These are phyloP conservation scores for Gremmenia infestans DNA, from an alignment of 2,329 filamentous ascomycete genomes.

Conservation along the genomic window DNA sequence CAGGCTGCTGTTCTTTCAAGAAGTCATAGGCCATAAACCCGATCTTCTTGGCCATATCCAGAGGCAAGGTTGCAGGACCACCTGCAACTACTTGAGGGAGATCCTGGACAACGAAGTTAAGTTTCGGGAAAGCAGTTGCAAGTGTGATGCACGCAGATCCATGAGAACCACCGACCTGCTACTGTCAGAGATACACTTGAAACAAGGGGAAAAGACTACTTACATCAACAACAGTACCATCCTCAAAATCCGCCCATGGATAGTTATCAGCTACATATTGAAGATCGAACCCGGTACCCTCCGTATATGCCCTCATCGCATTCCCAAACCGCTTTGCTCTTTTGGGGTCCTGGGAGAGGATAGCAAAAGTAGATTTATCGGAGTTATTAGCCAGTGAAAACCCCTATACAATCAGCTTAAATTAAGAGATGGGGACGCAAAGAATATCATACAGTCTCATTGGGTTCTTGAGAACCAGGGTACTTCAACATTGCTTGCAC, in stretches of 20 bases:
- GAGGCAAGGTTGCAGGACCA: constrained; percentile 4
- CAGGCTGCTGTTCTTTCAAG: constrained; percentile 31
- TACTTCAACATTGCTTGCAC: constrained; percentile 9
- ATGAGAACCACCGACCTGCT: constrained; percentile 25
- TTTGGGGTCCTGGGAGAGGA: neutral
- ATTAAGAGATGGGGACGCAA: neutral
- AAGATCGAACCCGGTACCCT: constrained; percentile 2
- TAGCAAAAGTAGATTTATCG: neutral
- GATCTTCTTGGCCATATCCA: constrained; percentile 16
- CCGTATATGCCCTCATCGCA: constrained; percentile 7
- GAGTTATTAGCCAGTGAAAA: constrained; percentile 10
- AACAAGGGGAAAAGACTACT: neutral
- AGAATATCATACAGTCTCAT: constrained; percentile 1
- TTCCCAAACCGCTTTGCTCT: constrained; percentile 7
- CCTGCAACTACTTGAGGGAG: constrained; percentile 34
- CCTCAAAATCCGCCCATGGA: constrained; percentile 9
- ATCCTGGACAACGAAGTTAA: constrained; percentile 27
- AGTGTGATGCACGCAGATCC: constrained; percentile 21
- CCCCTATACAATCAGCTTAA: neutral
- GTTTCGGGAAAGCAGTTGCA: constrained; percentile 15
- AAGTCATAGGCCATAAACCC: constrained; percentile 39
- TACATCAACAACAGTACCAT: constrained; percentile 13
- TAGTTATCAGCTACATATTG: constrained; percentile 5
- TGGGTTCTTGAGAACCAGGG: constrained; percentile 6
- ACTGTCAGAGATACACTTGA: neutral